Conservation (phyloP, 140 eudicot genomes). For the Cichorium intybus region DNA sequence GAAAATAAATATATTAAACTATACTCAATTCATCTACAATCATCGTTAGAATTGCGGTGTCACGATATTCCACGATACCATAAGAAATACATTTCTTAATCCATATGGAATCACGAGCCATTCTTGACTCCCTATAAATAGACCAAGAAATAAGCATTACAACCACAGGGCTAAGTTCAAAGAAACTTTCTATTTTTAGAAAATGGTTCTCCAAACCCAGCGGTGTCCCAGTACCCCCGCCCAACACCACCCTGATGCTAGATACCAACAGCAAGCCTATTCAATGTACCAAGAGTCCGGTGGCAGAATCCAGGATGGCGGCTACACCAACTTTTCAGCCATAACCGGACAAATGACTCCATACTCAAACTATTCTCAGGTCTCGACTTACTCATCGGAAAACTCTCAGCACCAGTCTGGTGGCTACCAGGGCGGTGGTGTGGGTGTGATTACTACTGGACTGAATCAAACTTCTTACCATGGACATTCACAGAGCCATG, state of each 20-base stretch:
- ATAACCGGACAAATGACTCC: conserved; percentile 13
- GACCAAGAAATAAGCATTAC: conserved; percentile 12
- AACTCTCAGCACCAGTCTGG: conserved; percentile 30
- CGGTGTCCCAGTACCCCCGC: conserved; percentile 6
- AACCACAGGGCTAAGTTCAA: conserved; percentile 14
- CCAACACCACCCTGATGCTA: conserved; percentile 12
- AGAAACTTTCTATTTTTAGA: conserved; percentile 7
- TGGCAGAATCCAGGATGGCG: conserved; percentile 27
- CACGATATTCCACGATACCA: neutral
- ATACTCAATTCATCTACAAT: too few species aligned
- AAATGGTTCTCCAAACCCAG: conserved; percentile 41
- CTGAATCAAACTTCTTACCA: conserved; percentile 27
- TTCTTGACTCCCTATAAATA: conserved; percentile 31
- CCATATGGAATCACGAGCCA: conserved; percentile 25
- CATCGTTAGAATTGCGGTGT: conserved; percentile 6
- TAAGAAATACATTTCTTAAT: conserved; percentile 28
- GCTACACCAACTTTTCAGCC: conserved; percentile 19
- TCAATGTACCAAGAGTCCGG: conserved; percentile 21
- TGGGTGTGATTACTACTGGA: conserved; percentile 3
- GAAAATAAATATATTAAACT: too few species aligned
- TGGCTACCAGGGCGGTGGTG: conserved; percentile 17
- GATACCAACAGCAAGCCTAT: conserved; percentile 35
- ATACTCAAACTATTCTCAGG: conserved; percentile 5
- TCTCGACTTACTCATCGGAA: neutral
- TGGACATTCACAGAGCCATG: conserved; percentile 16